Percentiles rank a stretch among this genome's conserved stretches.
Conservation (phyloP, 306 rosid genomes). For the Lupinus albus region DNA sequence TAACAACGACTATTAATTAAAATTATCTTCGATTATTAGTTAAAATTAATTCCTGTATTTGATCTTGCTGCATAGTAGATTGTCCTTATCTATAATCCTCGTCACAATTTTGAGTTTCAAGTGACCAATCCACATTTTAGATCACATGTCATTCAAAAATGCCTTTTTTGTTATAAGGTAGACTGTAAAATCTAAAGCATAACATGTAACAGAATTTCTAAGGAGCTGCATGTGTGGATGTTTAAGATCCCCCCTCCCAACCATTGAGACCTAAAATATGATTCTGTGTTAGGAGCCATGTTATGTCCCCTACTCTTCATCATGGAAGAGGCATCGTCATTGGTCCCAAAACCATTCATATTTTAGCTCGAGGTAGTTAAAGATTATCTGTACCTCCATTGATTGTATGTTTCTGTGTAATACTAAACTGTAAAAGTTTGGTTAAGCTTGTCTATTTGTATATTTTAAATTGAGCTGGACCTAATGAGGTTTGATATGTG, state of each 20-base stretch:
- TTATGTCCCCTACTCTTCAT: background rate
- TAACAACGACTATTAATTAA: background rate
- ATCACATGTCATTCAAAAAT: background rate
- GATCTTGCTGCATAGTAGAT: background rate
- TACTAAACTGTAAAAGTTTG: background rate
- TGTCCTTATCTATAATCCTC: background rate
- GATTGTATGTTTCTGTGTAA: background rate
- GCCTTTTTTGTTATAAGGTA: background rate
- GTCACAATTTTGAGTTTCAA: slow-evolving; percentile 4
- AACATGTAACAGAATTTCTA: slow-evolving; percentile 12
- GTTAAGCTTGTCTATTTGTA: slow-evolving; percentile 2
- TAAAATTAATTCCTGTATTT: background rate
- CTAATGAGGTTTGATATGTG: background rate
- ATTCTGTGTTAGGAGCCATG: slow-evolving; percentile 15
- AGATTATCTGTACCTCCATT: background rate
- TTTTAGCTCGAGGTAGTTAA: background rate
- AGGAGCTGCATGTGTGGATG: slow-evolving; percentile 4
- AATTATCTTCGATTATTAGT: background rate
- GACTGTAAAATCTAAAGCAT: background rate
- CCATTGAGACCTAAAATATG: background rate
- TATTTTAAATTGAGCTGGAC: slow-evolving; percentile 8
- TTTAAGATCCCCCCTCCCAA: background rate
- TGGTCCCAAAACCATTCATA: slow-evolving; percentile 3
- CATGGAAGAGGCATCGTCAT: slow-evolving; percentile 1
- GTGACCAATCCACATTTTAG: slow-evolving; percentile 1